Conservation (phyloP, 192 early-diverging fungal genomes). For the Piromyces finnis region DNA sequence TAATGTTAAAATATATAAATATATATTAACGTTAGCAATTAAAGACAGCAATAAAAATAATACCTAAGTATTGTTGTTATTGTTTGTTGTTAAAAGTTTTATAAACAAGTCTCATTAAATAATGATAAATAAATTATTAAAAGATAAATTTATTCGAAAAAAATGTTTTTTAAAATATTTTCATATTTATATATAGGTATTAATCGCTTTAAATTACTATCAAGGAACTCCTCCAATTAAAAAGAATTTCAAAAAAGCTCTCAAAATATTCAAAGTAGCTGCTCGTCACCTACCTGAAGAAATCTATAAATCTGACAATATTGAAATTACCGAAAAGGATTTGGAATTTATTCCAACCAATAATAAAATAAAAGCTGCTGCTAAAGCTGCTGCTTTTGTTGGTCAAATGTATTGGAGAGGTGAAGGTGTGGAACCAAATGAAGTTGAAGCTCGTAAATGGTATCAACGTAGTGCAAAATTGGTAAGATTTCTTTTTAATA, state of each 20-base stretch:
- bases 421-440: conserved; percentile 52
- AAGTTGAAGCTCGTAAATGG: conserved; percentile 50
- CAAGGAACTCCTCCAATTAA: not conserved
- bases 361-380: conserved; percentile 20
- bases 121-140: too few species aligned
- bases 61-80: too few species aligned
- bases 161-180: too few species aligned
- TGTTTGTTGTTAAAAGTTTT: too few species aligned
- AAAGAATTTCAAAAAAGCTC: conserved; percentile 19
- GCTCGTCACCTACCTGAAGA: conserved; percentile 19
- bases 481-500: too few species aligned
- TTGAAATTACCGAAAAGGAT: not conserved
- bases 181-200: not conserved
- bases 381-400: conserved; percentile 56
- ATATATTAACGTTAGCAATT: too few species aligned
- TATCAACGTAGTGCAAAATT: conserved; percentile 46
- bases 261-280: conserved; percentile 32
- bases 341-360: not conserved
- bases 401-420: conserved; percentile 85
- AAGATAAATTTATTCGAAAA: too few species aligned
- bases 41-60: too few species aligned
- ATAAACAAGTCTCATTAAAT: too few species aligned
- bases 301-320: conserved; percentile 1
- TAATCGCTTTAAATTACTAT: not conserved
- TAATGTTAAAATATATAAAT: too few species aligned